phyloP scores from a whole-genome alignment of 2,329 filamentous ascomycete genomes.

The Colletotrichum sp. region DNA sequence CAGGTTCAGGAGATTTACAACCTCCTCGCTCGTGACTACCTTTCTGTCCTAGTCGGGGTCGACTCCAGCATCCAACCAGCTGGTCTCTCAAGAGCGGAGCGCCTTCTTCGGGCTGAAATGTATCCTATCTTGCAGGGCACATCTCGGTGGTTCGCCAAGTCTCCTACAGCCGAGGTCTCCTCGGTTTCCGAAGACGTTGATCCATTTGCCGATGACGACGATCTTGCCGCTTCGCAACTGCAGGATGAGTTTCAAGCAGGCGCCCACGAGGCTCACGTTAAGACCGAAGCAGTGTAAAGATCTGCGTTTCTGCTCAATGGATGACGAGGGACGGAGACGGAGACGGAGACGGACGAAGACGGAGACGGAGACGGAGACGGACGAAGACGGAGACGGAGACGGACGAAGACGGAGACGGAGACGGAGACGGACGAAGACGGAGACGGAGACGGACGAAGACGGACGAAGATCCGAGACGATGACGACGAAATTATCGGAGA shows the following conservation, averaged over 20 bases:
- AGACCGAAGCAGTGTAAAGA: not conserved
- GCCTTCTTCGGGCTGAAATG: not conserved
- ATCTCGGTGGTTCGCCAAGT: not conserved
- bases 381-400: no score
- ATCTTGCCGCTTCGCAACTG: not conserved
- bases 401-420: no score
- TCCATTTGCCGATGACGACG: not conserved
- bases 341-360: no score
- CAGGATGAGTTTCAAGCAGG: not conserved
- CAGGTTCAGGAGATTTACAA: slow-evolving; percentile 14
- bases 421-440: no score
- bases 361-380: no score
- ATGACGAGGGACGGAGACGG: not conserved
- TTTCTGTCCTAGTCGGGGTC: slow-evolving; percentile 1
- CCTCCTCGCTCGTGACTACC: slow-evolving; percentile 6
- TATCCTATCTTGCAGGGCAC: not conserved
- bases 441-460: not conserved
- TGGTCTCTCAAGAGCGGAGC: not conserved
- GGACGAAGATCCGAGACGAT: not conserved
- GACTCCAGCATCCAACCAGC: not conserved
- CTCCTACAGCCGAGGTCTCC: not conserved
- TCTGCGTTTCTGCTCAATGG: no score
- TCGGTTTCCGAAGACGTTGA: not conserved
- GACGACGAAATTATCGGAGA: not conserved
- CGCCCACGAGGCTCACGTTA: not conserved